These are phyloP conservation scores for Daldinia sp. DNA, from an alignment of 2,329 filamentous ascomycete genomes.

Conservation along the genomic window DNA sequence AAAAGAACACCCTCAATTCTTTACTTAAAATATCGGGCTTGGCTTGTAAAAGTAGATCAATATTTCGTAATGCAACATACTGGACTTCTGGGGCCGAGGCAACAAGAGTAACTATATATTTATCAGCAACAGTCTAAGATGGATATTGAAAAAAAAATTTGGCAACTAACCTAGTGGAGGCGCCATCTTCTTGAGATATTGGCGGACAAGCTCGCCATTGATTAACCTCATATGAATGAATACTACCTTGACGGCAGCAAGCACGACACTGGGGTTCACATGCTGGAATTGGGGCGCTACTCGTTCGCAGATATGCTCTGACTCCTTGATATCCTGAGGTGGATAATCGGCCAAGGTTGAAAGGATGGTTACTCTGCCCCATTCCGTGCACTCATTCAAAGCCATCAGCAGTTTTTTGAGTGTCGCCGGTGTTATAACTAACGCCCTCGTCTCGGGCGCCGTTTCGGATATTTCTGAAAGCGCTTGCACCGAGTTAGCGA, in stretches of 20 bases:
- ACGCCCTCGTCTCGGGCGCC: conserved; percentile 86
- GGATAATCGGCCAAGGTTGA: conserved; percentile 89
- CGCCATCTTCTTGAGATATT: conserved; percentile 98
- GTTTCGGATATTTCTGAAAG: conserved; percentile 90
- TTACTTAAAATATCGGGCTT: conserved; percentile 97
- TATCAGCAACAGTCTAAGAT: conserved; percentile 21
- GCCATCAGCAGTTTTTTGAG: conserved; percentile 97
- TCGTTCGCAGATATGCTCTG: conserved; percentile 97
- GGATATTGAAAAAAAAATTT: not conserved
- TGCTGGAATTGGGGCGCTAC: conserved; percentile 98
- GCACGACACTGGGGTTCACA: conserved; percentile 94
- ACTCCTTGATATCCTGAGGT: conserved; percentile 88
- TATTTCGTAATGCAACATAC: conserved; percentile 95
- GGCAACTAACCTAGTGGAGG: conserved; percentile 79
- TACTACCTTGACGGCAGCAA: conserved; percentile 97
- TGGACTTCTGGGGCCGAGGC: conserved; percentile 97
- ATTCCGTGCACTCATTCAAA: conserved; percentile 97
- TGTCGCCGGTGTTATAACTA: conserved; percentile 81
- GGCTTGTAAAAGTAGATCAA: conserved; percentile 93
- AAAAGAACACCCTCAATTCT: conserved; percentile 98
- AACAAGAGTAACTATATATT: conserved; percentile 82
- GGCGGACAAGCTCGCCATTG: conserved; percentile 78
- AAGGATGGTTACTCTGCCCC: conserved; percentile 94
- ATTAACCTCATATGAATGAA: conserved; percentile 94
- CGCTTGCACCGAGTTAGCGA: conserved; percentile 95